Evolutionary conservation across 2,329 filamentous ascomycete species (phyloP), one percentile per base, ranked within the genome.

Genomic region (Ophiostoma sp.): DNA sequence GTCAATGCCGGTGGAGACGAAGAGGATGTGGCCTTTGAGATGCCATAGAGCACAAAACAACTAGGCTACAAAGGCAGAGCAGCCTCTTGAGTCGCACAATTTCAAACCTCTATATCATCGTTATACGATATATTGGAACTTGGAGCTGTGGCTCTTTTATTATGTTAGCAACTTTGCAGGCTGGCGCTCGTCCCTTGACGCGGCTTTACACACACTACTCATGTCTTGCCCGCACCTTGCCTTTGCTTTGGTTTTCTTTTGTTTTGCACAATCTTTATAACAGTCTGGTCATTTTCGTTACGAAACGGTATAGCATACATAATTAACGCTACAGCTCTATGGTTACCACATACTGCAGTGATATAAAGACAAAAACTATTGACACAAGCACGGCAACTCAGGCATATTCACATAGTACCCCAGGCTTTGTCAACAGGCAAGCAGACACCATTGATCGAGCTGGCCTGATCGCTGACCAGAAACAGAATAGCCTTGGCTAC

Each of bases 401-500:
- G 27, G 27, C 27, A n/a, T 18, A 14, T 44, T 69, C 62, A 79
- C 27, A 78, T 73, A 18, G 75, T 74, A 9, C 75, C 74, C 77
- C 78, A 79, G 0, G 75, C 77, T 63, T 75, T 75, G 66, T 79
- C 77, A 3, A 79, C 75, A 0, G 77, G 78, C 68, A 79, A 60
- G 4, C 74, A 73, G 9, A 76, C 73, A 5, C 77, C 78, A 52
- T 77, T 79, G 69, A 79, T 75, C 3, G 74, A 75, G 52, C 71
- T 73, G 4, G 78, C 75, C 66, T 80, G 70, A 66, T 79, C 75
- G 63, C 76, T 75, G 12, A 75, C 73, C 8, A 79, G 72, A 60
- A 77, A 79, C 3, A 77, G n/a, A 44, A 80, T 76, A n/a, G 76
- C 72, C 67, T 75, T 76, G 36, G 77, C 77, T 1, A 79, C 74